Evolutionary conservation across 257 asterid species (phyloP).

Genomic region (Forsythia viridissima): DNA sequence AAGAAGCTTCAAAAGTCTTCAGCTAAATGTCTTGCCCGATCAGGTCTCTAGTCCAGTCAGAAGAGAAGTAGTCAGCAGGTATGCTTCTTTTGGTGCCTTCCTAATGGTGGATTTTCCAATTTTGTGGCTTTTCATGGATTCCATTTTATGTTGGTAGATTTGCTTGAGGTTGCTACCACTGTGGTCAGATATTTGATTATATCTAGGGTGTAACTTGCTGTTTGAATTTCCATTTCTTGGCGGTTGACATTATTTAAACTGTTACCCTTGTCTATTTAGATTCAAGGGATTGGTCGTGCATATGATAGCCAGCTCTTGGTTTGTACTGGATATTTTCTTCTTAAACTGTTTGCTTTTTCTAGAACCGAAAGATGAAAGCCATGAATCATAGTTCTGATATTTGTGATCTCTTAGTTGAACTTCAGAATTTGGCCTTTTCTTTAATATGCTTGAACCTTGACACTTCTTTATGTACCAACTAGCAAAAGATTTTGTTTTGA

Average conservation of each 20-base stretch:
- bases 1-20: constrained; percentile 36
- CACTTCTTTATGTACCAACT: not conserved
- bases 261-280: not conserved
- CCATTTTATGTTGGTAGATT: not conserved
- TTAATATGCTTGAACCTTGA: not conserved
- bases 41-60: constrained; percentile 48
- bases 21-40: constrained; percentile 36
- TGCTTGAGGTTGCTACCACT: not conserved
- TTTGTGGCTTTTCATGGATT: not conserved
- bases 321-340: no score
- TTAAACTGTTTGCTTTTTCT: not conserved
- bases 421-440: not conserved
- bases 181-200: not conserved
- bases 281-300: not conserved
- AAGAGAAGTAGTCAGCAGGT: constrained; percentile 61
- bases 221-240: not conserved
- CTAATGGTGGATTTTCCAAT: not conserved
- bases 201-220: not conserved
- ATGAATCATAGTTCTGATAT: not conserved
- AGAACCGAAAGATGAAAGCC: not conserved
- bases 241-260: not conserved
- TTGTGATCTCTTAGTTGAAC: not conserved
- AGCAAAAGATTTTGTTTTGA: not conserved
- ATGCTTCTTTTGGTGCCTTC: constrained; percentile 14
- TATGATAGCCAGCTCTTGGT: not conserved